Evolutionary conservation across 345 rosid genomes (phyloP).

Genomic region (Eucalyptus virginea): DNA sequence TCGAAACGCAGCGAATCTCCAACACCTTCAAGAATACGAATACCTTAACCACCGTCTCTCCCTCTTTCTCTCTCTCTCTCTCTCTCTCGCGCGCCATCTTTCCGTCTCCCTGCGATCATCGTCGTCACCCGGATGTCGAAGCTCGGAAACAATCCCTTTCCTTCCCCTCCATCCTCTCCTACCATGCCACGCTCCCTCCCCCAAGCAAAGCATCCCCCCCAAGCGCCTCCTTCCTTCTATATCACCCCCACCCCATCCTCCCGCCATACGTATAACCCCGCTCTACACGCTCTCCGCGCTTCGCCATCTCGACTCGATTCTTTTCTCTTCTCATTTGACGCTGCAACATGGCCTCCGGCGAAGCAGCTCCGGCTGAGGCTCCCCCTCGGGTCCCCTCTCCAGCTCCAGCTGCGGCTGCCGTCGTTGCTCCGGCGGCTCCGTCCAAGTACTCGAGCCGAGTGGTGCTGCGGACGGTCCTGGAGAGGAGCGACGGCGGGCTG

Average conservation of each 20-base stretch:
- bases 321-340: not conserved
- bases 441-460: constrained; percentile 60
- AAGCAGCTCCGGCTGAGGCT: not conserved
- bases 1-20: not conserved
- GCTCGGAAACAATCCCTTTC: constrained; percentile 55
- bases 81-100: not conserved
- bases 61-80: not conserved
- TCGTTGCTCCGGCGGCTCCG: not conserved
- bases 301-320: not conserved
- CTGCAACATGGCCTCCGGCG: constrained; percentile 9
- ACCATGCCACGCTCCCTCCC: constrained; percentile 15
- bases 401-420: not conserved
- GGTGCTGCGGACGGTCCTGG: constrained; percentile 34
- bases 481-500: constrained; percentile 28
- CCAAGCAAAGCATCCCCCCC: constrained; percentile 28
- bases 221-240: constrained; percentile 2
- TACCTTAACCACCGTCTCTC: not conserved
- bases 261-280: not conserved
- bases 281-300: not conserved
- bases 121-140: not conserved
- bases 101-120: not conserved
- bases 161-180: constrained; percentile 26
- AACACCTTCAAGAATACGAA: not conserved
- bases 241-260: constrained; percentile 2
- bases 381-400: not conserved